Evolutionary conservation across 371 early-diverging fungal genomes (phyloP).

Genomic region (Coemansia sp.): DNA sequence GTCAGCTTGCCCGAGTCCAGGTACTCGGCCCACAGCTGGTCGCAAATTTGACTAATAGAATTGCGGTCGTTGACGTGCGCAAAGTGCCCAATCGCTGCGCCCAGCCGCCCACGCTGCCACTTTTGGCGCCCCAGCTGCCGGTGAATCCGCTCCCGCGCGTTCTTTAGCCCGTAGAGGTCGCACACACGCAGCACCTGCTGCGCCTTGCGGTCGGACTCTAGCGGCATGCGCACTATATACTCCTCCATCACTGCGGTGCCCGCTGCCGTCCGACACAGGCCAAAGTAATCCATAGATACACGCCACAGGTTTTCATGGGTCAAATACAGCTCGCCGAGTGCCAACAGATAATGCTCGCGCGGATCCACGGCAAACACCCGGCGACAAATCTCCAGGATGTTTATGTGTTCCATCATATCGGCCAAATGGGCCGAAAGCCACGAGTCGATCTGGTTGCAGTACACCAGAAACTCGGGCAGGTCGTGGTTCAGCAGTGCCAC

Average conservation of each 20-base stretch:
- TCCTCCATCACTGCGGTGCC: slow-evolving; percentile 19
- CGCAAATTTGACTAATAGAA: slow-evolving; percentile 27
- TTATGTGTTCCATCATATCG: slow-evolving; percentile 38
- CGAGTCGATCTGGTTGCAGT: slow-evolving; percentile 31
- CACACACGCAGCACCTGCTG: slow-evolving; percentile 36
- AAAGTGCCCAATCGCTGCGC: slow-evolving; percentile 44
- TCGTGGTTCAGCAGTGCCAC: slow-evolving; percentile 38
- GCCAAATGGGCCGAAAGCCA: slow-evolving; percentile 43
- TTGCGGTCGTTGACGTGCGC: slow-evolving; percentile 18
- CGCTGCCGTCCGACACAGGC: slow-evolving; percentile 1
- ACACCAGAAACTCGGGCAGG: slow-evolving; percentile 37
- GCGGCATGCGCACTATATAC: slow-evolving; percentile 28
- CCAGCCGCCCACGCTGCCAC: slow-evolving; percentile 41
- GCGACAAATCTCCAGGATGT: slow-evolving; percentile 26
- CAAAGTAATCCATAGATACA: slow-evolving; percentile 40
- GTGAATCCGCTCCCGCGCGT: slow-evolving; percentile 27
- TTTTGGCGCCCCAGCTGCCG: slow-evolving; percentile 38
- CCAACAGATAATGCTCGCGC: slow-evolving; percentile 38
- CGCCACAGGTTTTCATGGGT: slow-evolving; percentile 39
- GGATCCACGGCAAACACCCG: slow-evolving; percentile 30
- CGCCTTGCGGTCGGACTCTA: slow-evolving; percentile 32
- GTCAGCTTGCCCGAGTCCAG: slow-evolving; percentile 26
- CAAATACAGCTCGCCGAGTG: slow-evolving; percentile 30
- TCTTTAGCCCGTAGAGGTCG: slow-evolving; percentile 3
- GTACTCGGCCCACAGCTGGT: slow-evolving; percentile 40